phyloP scores from a whole-genome alignment of 139 green algal genomes.

The Chlorella sp. region DNA sequence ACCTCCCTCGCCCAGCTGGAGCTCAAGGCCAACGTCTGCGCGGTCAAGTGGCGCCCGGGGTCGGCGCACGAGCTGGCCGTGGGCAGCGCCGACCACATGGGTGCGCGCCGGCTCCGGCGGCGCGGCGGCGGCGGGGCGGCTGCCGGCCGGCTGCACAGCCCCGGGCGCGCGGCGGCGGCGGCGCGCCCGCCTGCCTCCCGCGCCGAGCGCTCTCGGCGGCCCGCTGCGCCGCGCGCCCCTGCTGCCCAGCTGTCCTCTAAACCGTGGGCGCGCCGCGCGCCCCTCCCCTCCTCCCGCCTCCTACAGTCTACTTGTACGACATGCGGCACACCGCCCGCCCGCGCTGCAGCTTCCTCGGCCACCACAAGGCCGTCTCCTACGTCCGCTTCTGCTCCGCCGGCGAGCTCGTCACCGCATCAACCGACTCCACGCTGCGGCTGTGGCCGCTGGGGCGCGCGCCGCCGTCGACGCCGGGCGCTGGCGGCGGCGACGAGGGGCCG shows the following conservation, averaged over 20 bases:
- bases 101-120: too few relatives aligned
- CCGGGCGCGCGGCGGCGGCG: too few relatives aligned
- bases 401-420: constrained; percentile 86
- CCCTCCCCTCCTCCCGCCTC: too few relatives aligned
- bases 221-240: too few relatives aligned
- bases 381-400: constrained; percentile 75
- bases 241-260: too few relatives aligned
- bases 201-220: too few relatives aligned
- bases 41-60: constrained; percentile 76
- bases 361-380: constrained; percentile 90
- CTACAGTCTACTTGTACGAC: constrained; percentile 86
- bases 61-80: constrained; percentile 76
- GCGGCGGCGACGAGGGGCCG: background rate
- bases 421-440: constrained; percentile 82
- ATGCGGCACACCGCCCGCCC: constrained; percentile 46
- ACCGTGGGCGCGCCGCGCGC: too few relatives aligned
- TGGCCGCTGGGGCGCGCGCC: constrained; percentile 44
- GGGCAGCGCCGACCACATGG: constrained; percentile 80
- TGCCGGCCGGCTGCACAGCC: too few relatives aligned
- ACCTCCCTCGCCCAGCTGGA: constrained; percentile 46
- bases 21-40: constrained; percentile 87
- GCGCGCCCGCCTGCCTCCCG: too few relatives aligned
- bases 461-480: background rate
- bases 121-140: too few relatives aligned
- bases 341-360: constrained; percentile 45